Evolutionary conservation across 2,329 filamentous ascomycete species (phyloP).

Genomic region (Fusarium newnesense): DNA sequence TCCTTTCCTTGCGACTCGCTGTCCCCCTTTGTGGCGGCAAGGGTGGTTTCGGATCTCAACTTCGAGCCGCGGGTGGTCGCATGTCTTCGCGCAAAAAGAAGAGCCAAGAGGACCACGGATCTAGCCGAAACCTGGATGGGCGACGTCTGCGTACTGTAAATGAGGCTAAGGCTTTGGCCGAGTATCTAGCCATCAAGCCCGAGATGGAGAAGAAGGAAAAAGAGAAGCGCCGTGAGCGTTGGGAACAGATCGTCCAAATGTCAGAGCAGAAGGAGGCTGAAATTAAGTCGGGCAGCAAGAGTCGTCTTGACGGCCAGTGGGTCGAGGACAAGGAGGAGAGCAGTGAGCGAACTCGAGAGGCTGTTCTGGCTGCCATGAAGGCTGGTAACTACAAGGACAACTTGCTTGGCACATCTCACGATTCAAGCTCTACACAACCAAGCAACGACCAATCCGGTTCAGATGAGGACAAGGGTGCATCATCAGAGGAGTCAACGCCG

Average conservation of each 20-base stretch:
- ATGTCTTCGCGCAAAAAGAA: conserved; percentile 97
- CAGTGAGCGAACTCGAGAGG: conserved; percentile 82
- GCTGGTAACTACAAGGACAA: conserved; percentile 71
- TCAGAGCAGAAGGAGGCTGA: conserved; percentile 87
- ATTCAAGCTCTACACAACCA: conserved; percentile 54
- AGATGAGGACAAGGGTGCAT: conserved; percentile 53
- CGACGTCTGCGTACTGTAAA: conserved; percentile 89
- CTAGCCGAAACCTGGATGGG: conserved; percentile 92
- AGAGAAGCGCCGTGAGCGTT: conserved; percentile 83
- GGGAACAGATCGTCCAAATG: conserved; percentile 87
- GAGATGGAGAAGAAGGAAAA: conserved; percentile 97
- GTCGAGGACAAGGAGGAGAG: conserved; percentile 94
- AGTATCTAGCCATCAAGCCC: conserved; percentile 94
- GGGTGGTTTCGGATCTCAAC: conserved; percentile 96
- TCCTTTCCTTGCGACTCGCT: conserved; percentile 85
- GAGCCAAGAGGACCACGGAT: conserved; percentile 85
- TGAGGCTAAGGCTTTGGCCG: conserved; percentile 93
- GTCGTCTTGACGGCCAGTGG: conserved; percentile 88
- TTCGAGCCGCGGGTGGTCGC: conserved; percentile 94
- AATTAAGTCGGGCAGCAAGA: conserved; percentile 76
- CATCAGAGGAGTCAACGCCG: conserved; percentile 61
- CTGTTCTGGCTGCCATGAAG: conserved; percentile 77
- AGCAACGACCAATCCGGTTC: conserved; percentile 44
- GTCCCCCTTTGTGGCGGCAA: conserved; percentile 90
- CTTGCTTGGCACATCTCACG: conserved; percentile 61